Evolutionary conservation across 306 rosid species (phyloP).

Genomic region (Prunus mira): DNA sequence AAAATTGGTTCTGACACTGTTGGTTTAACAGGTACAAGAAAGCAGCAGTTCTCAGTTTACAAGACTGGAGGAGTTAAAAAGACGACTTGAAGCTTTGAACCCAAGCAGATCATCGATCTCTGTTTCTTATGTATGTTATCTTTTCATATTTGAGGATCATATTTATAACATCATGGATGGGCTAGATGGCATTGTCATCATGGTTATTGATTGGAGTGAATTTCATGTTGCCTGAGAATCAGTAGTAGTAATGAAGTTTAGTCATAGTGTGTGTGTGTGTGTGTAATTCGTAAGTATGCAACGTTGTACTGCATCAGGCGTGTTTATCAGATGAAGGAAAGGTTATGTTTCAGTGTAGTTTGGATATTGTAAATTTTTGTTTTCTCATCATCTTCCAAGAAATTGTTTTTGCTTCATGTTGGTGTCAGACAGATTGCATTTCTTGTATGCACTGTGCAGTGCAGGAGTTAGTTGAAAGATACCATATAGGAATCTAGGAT

Average conservation of each 20-base stretch:
- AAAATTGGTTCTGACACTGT: constrained; percentile 29
- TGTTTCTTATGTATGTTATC: constrained; percentile 45
- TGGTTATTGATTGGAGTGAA: not conserved
- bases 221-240: not conserved
- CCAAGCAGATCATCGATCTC: constrained; percentile 53
- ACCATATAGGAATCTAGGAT: not conserved
- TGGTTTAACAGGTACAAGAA: constrained; percentile 70
- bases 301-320: not conserved
- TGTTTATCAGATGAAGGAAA: not conserved
- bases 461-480: not conserved
- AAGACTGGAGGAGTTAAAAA: constrained; percentile 83
- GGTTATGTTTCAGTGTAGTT: not conserved
- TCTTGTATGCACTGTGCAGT: not conserved
- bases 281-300: not conserved
- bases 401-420: not conserved
- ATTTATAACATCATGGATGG: not conserved
- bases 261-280: not conserved
- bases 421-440: not conserved
- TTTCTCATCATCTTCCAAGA: not conserved
- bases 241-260: not conserved
- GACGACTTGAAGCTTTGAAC: constrained; percentile 86
- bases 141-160: not conserved
- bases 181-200: not conserved
- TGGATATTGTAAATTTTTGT: not conserved
- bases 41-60: constrained; percentile 71